These are phyloP conservation scores for Talaromyces sp. DNA, from an alignment of 2,329 filamentous ascomycete species.

Conservation along the genomic window DNA sequence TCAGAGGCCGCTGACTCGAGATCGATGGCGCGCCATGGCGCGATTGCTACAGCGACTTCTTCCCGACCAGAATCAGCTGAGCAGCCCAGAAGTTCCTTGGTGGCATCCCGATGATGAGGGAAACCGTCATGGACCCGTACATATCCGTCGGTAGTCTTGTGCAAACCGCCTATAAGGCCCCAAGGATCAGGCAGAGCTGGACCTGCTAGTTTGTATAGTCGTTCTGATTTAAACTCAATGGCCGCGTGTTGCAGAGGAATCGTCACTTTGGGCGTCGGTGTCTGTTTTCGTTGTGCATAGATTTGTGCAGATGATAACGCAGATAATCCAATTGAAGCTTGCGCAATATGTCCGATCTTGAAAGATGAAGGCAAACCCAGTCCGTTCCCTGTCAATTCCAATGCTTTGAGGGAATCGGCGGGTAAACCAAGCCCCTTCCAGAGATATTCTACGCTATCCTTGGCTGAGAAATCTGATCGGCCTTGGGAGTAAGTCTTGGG, in stretches of 20 bases:
- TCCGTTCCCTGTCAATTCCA: constrained; percentile 14
- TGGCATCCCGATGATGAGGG: constrained; percentile 44
- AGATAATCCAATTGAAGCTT: constrained; percentile 51
- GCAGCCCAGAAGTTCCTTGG: constrained; percentile 43
- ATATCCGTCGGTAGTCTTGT: constrained; percentile 46
- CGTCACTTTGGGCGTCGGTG: not conserved
- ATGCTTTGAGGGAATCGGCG: constrained; percentile 12
- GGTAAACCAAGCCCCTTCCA: constrained; percentile 23
- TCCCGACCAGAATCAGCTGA: constrained; percentile 28
- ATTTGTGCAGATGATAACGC: constrained; percentile 50
- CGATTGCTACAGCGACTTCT: constrained; percentile 38
- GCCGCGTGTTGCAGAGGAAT: constrained; percentile 47
- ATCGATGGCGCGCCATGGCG: not conserved
- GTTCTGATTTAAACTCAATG: constrained; percentile 54
- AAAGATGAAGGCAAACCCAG: constrained; percentile 48
- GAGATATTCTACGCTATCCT: constrained; percentile 19
- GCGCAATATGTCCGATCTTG: constrained; percentile 53
- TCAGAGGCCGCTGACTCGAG: constrained; percentile 44
- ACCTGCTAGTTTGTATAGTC: constrained; percentile 46
- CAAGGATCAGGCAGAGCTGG: constrained; percentile 33
- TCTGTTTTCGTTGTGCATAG: constrained; percentile 38
- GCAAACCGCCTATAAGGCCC: constrained; percentile 50
- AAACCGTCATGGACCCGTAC: constrained; percentile 56
- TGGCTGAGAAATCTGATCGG: not conserved
- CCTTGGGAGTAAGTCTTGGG: not conserved